phyloP scores from a whole-genome alignment of 163 green algal genomes.

The Coccomyxa subellipsoidea region DNA sequence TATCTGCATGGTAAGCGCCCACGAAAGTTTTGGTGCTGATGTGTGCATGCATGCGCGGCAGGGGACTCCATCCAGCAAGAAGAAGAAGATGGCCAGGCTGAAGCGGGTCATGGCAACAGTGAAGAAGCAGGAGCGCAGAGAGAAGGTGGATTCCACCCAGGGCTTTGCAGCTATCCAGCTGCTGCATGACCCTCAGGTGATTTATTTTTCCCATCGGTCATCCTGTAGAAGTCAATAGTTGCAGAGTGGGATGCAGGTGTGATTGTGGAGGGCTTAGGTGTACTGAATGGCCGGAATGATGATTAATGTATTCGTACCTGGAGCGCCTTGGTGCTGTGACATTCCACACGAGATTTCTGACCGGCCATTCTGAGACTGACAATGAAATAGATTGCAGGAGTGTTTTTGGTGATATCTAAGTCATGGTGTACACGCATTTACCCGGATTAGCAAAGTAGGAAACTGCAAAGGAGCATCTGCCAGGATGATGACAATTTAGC shows the following conservation, averaged over 20 bases:
- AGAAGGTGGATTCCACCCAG: constrained; percentile 44
- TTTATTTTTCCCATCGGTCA: too few species aligned
- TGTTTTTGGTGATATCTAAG: not conserved
- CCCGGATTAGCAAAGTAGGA: too few species aligned
- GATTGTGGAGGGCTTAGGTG: too few species aligned
- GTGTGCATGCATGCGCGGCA: not conserved
- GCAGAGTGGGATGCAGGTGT: too few species aligned
- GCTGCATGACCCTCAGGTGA: constrained; percentile 89
- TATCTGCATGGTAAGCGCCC: too few species aligned
- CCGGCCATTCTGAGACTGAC: not conserved
- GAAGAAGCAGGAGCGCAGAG: constrained; percentile 63
- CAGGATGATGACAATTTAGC: constrained; percentile 10
- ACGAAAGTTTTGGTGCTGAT: too few species aligned
- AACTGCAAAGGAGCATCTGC: not conserved
- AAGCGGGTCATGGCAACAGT: constrained; percentile 78
- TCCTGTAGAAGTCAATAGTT: too few species aligned
- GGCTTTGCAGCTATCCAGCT: constrained; percentile 93
- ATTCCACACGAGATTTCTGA: constrained; percentile 54
- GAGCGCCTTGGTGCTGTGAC: constrained; percentile 18
- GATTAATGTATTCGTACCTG: constrained; percentile 10
- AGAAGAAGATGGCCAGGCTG: constrained; percentile 93
- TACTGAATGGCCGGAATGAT: constrained; percentile 12
- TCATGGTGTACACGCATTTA: not conserved
- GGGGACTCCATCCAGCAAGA: constrained; percentile 79
- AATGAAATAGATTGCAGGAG: not conserved